Base-by-base conservation (phyloP, 2,329 filamentous ascomycete genomes). In the Penicillium sp. region DNA sequence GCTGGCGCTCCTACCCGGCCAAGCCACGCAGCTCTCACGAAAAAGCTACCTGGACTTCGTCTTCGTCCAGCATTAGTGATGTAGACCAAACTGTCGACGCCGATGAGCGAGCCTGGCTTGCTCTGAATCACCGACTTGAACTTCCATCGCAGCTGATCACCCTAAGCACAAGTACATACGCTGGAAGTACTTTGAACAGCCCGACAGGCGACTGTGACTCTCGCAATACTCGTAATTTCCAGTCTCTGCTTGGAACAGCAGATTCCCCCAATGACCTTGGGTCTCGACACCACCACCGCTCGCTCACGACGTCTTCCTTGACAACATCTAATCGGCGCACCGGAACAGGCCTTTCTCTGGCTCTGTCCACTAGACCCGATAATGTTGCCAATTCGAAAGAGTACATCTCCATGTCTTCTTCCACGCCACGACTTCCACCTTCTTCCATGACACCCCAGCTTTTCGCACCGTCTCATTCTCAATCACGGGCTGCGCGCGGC, bases 91-190 rank as follows among this genome's bases (percentile, higher is more conserved):
- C 58, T 11, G 43, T 59, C 5, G 61, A 64, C 36, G 58, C 63
- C 4, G 74, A 76, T 38, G 74, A 75, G 27, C 62, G 65, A 22
- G 67, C 68, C 22, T 76, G 74, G 74, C 56, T 73, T 6, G 71
- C 70, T 16, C 63, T 76, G 44, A 76, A 76, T 40, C 59, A 68
- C 31, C 67, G 74, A 13, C 62, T 75, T 3, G 71, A 74, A 50
- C 58, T 76, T 1, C 73, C 74, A 14, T 73, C 69, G 0, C 68
- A 65, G n/a, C 62, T 64, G 2, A 49, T 71, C 0, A 53, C 58
- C 1, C 50, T 62, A 11, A 58, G 65, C 29, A 56, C 50, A 24
- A 49, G 55, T 16, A 46, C 47, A 1, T 45, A 56, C 16, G 4
- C 54, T 2, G 39, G 51, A n/a, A 60, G 52, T 8, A 44, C 36